Conservation (phyloP, 1,139 yeast genomes). For the Saccharomyces hybrid region DNA sequence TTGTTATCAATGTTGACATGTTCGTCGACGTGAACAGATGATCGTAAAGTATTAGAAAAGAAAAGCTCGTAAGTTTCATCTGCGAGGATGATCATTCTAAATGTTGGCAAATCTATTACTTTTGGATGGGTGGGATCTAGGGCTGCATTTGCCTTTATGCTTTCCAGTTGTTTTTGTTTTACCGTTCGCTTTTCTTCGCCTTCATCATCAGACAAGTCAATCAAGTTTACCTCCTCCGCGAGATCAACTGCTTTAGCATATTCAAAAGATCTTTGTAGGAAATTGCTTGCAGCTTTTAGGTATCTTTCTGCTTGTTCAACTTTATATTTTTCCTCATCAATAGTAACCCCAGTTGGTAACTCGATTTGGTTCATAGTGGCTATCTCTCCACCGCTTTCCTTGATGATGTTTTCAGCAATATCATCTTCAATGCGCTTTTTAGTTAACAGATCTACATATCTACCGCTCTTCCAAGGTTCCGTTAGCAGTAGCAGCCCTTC, state of each 20-base stretch:
- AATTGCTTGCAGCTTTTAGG: constrained; percentile 77
- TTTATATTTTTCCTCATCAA: constrained; percentile 56
- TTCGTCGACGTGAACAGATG: constrained; percentile 61
- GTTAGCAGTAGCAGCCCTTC: constrained; percentile 82
- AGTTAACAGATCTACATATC: constrained; percentile 52
- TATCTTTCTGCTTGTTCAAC: constrained; percentile 74
- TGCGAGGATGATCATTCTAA: constrained; percentile 89
- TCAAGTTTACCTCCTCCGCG: constrained; percentile 34
- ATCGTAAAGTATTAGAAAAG: constrained; percentile 59
- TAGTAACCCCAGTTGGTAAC: constrained; percentile 51
- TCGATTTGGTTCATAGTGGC: constrained; percentile 36
- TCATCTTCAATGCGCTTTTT: constrained; percentile 54
- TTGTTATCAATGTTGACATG: constrained; percentile 41
- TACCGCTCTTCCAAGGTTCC: constrained; percentile 73
- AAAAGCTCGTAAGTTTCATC: constrained; percentile 88
- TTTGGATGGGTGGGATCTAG: constrained; percentile 74
- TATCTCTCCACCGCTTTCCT: constrained; percentile 28
- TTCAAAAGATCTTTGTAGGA: constrained; percentile 82
- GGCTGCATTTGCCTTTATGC: constrained; percentile 61
- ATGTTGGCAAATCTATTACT: constrained; percentile 73
- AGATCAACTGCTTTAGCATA: constrained; percentile 72
- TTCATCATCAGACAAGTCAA: constrained; percentile 36
- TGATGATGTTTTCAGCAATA: constrained; percentile 52
- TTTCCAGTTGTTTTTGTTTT: constrained; percentile 35
- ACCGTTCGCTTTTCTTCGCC: constrained; percentile 20